A percentile compares a stretch with the other conserved stretches of the same genome.
These are phyloP conservation scores for Phytophthora multivora DNA, from an alignment of 352 stramenopile species.

Conservation along the genomic window DNA sequence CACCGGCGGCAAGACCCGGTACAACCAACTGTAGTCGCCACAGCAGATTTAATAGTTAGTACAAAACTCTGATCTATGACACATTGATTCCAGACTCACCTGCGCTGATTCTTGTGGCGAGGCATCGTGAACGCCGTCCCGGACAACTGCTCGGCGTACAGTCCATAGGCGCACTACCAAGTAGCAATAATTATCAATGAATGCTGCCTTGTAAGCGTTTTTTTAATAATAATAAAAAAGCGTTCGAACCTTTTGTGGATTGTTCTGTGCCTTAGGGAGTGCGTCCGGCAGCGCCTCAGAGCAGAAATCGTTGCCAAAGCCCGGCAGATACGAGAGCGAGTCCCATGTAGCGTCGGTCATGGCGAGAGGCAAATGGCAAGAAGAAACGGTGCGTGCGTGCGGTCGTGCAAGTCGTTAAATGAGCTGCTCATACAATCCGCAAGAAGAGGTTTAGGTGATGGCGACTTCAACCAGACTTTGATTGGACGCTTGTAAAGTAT, in stretches of 20 bases:
- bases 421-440: conserved; percentile 12
- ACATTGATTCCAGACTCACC: conserved; percentile 53
- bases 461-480: conserved; percentile 16
- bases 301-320: conserved; percentile 95
- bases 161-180: conserved; percentile 82
- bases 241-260: conserved; percentile 78
- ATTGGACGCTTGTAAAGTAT: conserved; percentile 7
- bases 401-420: conserved; percentile 14
- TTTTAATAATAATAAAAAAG: neutral
- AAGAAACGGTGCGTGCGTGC: neutral
- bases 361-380: neutral
- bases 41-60: neutral
- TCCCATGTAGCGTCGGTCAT: conserved; percentile 49
- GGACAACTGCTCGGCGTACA: conserved; percentile 96
- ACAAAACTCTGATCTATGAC: conserved; percentile 21
- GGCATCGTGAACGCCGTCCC: conserved; percentile 96
- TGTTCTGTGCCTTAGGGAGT: conserved; percentile 94
- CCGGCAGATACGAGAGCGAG: conserved; percentile 85
- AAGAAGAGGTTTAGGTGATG: neutral
- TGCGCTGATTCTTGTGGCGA: conserved; percentile 85
- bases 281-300: conserved; percentile 90
- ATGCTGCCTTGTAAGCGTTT: neutral
- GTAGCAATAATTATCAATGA: neutral
- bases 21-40: conserved; percentile 86
- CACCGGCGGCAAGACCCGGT: conserved; percentile 90